Evolutionary conservation across 345 rosid genomes (phyloP), one percentile per base, ranked within the genome.

Genomic region (Pseudoturritis turrita): DNA sequence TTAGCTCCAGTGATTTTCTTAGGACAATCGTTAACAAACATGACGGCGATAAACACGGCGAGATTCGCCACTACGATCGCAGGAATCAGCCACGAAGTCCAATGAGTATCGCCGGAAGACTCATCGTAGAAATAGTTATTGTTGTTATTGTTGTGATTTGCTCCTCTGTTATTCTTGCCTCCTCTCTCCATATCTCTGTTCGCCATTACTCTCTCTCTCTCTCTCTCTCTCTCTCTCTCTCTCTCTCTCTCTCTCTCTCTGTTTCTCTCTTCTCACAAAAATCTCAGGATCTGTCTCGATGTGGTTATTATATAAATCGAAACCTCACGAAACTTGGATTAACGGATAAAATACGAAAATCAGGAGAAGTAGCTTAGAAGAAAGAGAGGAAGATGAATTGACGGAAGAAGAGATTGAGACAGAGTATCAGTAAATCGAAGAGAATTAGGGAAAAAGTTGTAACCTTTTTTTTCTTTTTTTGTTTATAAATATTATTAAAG

Each of bases 61-160:
- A 88, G 80, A 68, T 90, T 92, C 9, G 84, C 97, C 44, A 85
- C 86, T 14, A 96, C 91, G 71, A 92, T 81, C 78, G 80, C 65
- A 4, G 97, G 98, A 64, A 96, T 81, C 58, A 96, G 77, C 99
- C 99, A 96, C 4, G 97, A 87, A 13, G 89, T 90, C 99, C 99
- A 92, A 36, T 75, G 70, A 75, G 58, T 61, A 36, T 83, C 84
- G 40, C 77, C 77, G 12, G 87, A 86, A 25, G 67, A 58, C 11
- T 77, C 77, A 3, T 81, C 85, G 3, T 75, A 80, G 60, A 83
- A 78, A 76, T 80, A 44, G 46, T 55, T 47, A 40, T 39, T 50
- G 39, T 50, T 70, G 21, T 60, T n/a, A n/a, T n/a, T 52, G 31
- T 23, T 74, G 71, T 21, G 49, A 37, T 72, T 23, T 2, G 18